These are phyloP conservation scores for Rhododendron henanense DNA, from an alignment of 148 eudicot genomes.

Conservation along the genomic window DNA sequence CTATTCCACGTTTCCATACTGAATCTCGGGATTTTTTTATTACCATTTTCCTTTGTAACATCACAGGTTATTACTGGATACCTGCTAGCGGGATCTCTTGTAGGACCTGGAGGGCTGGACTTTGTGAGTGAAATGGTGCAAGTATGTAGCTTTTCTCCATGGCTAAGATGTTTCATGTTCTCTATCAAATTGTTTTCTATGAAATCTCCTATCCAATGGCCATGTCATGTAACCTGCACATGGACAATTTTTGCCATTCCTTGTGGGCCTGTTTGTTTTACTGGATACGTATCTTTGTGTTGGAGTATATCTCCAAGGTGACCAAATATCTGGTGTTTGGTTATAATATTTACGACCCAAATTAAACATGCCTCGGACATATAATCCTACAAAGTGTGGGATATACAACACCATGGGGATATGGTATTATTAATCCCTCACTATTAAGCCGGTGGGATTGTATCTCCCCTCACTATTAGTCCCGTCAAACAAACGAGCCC, in stretches of 20 bases:
- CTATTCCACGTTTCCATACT: background rate
- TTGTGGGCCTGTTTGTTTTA: background rate
- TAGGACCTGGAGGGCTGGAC: slow-evolving; percentile 89
- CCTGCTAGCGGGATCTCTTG: slow-evolving; percentile 80
- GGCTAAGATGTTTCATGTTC: slow-evolving; percentile 3
- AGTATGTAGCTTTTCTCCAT: slow-evolving; percentile 41
- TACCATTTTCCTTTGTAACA: background rate
- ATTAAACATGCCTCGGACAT: background rate
- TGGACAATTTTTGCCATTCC: background rate
- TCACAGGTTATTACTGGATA: slow-evolving; percentile 87
- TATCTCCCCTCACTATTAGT: background rate
- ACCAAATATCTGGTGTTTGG: background rate
- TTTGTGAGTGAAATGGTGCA: slow-evolving; percentile 93
- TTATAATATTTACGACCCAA: background rate
- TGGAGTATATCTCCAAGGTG: background rate
- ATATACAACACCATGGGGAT: background rate
- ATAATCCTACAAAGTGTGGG: background rate
- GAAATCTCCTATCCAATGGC: background rate
- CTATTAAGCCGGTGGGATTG: no score
- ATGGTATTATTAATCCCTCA: background rate
- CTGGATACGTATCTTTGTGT: background rate
- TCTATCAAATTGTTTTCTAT: background rate
- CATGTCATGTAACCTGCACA: background rate
- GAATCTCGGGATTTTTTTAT: background rate
- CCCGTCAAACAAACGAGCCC: background rate